phyloP scores from a whole-genome alignment of 306 rosid genomes.

The Delonix regia region DNA sequence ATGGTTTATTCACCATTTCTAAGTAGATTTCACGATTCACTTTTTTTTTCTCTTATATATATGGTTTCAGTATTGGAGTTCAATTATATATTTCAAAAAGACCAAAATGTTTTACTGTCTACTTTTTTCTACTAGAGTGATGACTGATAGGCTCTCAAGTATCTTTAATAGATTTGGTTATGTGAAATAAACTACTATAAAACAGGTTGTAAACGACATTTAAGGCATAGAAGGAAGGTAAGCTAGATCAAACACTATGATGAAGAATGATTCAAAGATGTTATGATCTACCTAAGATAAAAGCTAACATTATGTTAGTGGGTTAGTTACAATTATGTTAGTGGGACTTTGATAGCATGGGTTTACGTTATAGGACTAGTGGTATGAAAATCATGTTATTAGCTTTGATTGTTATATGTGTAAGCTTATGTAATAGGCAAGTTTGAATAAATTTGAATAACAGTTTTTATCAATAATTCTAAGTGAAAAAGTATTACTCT shows the following conservation, averaged over 20 bases:
- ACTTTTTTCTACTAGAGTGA: constrained; percentile 73
- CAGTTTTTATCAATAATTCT: too few species aligned
- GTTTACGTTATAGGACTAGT: too few species aligned
- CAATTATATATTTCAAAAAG: neutral
- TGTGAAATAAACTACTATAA: constrained; percentile 72
- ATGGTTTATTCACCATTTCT: constrained; percentile 50
- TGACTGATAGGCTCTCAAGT: constrained; percentile 81
- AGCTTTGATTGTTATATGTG: too few species aligned
- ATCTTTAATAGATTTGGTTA: constrained; percentile 88
- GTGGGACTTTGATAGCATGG: too few species aligned
- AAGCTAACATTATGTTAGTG: too few species aligned
- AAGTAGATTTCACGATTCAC: neutral
- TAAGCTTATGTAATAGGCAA: too few species aligned
- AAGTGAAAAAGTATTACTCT: too few species aligned
- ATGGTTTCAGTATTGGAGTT: neutral
- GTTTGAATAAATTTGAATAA: too few species aligned
- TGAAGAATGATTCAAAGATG: too few species aligned
- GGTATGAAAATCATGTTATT: too few species aligned
- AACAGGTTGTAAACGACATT: constrained; percentile 79
- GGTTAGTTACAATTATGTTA: too few species aligned
- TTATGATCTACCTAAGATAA: too few species aligned
- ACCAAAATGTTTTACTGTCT: neutral
- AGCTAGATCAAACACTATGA: constrained; percentile 31
- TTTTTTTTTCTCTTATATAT: neutral
- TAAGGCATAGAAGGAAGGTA: constrained; percentile 98